A percentile compares a stretch with the other conserved stretches of the same genome.
Conservation (phyloP, 176 grass and related monocot genomes). For the Dactylis glomerata region DNA sequence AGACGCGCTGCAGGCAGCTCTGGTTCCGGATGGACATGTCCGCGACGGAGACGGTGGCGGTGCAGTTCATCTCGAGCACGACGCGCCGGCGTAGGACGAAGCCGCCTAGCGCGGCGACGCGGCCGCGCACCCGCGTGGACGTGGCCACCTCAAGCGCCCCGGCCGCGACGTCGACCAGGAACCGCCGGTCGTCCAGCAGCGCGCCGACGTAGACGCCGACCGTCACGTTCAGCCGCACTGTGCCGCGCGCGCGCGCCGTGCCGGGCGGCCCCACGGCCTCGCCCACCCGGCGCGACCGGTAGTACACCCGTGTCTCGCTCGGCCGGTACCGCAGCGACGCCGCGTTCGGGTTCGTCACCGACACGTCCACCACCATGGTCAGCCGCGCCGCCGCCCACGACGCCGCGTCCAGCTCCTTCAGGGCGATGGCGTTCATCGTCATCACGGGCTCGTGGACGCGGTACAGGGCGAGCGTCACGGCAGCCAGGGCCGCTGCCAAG, state of each 20-base stretch:
- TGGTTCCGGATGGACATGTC: slow-evolving; percentile 48
- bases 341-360: slow-evolving; percentile 81
- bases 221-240: slow-evolving; percentile 54
- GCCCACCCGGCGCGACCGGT: slow-evolving; percentile 42
- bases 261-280: slow-evolving; percentile 39
- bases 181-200: slow-evolving; percentile 28
- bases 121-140: slow-evolving; percentile 53
- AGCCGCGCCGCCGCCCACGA: not conserved
- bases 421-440: slow-evolving; percentile 62
- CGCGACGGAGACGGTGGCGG: slow-evolving; percentile 22
- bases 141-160: slow-evolving; percentile 45
- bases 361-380: slow-evolving; percentile 58
- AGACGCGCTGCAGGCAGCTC: slow-evolving; percentile 48
- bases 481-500: not conserved
- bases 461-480: slow-evolving; percentile 46
- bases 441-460: slow-evolving; percentile 69
- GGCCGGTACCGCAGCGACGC: slow-evolving; percentile 43
- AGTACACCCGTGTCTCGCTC: slow-evolving; percentile 59
- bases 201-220: slow-evolving; percentile 45
- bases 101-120: slow-evolving; percentile 46
- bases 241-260: slow-evolving; percentile 40
- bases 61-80: slow-evolving; percentile 68
- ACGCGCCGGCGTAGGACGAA: slow-evolving; percentile 31
- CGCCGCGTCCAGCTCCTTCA: slow-evolving; percentile 19
- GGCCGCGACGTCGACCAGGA: slow-evolving; percentile 31